A percentile compares a stretch with the other conserved stretches of the same genome.
phyloP scores from a whole-genome alignment of 176 grass and related monocot genomes.

The Phoenix roebelenii region DNA sequence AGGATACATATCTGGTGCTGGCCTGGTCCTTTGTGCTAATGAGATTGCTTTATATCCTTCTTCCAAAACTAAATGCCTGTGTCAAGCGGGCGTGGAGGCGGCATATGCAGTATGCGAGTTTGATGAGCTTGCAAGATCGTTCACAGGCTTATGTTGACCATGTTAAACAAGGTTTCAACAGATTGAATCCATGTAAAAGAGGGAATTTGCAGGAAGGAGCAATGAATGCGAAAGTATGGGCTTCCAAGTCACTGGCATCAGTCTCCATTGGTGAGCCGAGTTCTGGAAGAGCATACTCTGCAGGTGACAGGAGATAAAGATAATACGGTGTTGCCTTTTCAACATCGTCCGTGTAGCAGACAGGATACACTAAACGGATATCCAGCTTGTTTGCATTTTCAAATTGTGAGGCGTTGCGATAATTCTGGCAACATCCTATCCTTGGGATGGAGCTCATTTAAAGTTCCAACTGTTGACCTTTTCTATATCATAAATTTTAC shows the following conservation, averaged over 20 bases:
- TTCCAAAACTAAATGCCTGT: slow-evolving; percentile 48
- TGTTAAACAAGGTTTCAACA: slow-evolving; percentile 40
- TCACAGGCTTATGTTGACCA: slow-evolving; percentile 51
- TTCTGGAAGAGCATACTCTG: slow-evolving; percentile 46
- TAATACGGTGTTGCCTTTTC: slow-evolving; percentile 1
- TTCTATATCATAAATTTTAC: too few relatives aligned
- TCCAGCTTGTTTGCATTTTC: not conserved
- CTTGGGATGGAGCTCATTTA: slow-evolving; percentile 31
- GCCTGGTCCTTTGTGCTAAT: slow-evolving; percentile 56
- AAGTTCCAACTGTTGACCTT: too few relatives aligned
- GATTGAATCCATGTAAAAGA: slow-evolving; percentile 63
- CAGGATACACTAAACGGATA: too few relatives aligned
- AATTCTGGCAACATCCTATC: slow-evolving; percentile 32
- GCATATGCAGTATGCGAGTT: slow-evolving; percentile 46
- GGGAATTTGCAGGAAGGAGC: slow-evolving; percentile 81
- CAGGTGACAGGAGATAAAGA: slow-evolving; percentile 55
- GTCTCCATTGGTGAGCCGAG: slow-evolving; percentile 80
- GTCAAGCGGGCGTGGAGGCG: slow-evolving; percentile 56
- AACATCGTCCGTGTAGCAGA: too few relatives aligned
- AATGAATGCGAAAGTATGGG: slow-evolving; percentile 60
- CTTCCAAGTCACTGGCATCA: slow-evolving; percentile 82
- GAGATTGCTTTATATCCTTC: slow-evolving; percentile 53
- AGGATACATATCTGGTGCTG: slow-evolving; percentile 81
- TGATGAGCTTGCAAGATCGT: slow-evolving; percentile 46
- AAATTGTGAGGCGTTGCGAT: slow-evolving; percentile 43